These are phyloP conservation scores for Opeltia flavorubescens DNA, from an alignment of 495 filamentous ascomycete species.

Conservation along the genomic window DNA sequence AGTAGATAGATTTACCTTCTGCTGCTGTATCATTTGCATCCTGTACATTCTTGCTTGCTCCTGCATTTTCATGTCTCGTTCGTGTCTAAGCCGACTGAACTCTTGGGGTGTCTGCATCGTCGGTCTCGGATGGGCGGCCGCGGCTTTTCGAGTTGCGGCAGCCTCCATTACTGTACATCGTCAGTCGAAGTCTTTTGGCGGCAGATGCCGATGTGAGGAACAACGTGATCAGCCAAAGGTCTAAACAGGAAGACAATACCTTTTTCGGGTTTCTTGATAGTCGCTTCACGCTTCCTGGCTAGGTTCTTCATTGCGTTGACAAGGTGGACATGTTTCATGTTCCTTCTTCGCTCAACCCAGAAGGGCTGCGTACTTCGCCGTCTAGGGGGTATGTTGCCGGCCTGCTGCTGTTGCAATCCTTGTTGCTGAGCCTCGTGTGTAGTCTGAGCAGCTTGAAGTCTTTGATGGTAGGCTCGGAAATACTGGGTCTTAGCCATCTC, in stretches of 20 bases:
- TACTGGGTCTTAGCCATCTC: conserved; percentile 92
- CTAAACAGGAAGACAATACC: conserved; percentile 25
- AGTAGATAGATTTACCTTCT: conserved; percentile 35
- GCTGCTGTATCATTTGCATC: conserved; percentile 44
- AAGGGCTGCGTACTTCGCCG: conserved; percentile 57
- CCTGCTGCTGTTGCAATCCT: conserved; percentile 40
- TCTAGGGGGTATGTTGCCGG: conserved; percentile 41
- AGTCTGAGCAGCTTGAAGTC: conserved; percentile 67
- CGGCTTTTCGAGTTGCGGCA: conserved; percentile 56
- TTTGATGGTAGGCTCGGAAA: conserved; percentile 68
- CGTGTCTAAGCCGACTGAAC: conserved; percentile 75
- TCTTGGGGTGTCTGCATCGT: conserved; percentile 64
- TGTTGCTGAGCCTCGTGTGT: conserved; percentile 47
- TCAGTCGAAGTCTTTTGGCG: conserved; percentile 8
- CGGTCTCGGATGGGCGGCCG: conserved; percentile 44
- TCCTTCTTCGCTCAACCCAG: conserved; percentile 72
- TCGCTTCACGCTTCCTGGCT: conserved; percentile 82
- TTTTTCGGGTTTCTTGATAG: conserved; percentile 74
- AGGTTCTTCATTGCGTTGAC: conserved; percentile 92
- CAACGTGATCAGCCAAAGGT: neutral
- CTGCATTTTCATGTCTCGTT: conserved; percentile 62
- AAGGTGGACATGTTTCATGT: conserved; percentile 69
- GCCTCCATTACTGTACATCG: conserved; percentile 37
- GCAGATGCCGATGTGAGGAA: too few species aligned
- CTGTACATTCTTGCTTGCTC: conserved; percentile 60